phyloP scores from a whole-genome alignment of 2,329 filamentous ascomycete genomes.

The Microcera coccophila region DNA sequence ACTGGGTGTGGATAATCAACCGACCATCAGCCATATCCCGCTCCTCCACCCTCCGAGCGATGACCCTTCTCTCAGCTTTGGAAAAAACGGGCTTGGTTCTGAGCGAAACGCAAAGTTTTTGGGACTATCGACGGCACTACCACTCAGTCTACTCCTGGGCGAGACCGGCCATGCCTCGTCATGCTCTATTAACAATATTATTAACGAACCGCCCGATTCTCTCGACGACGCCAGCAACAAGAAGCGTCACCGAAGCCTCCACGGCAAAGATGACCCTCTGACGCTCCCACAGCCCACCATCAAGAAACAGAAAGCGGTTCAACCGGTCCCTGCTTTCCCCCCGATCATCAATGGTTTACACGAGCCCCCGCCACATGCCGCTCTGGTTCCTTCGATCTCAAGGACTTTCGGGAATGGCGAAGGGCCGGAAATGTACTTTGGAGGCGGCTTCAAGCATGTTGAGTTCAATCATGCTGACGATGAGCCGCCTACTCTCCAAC shows the following conservation, averaged over 20 bases:
- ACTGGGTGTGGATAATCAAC: conserved; percentile 15
- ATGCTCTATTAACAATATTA: conserved; percentile 44
- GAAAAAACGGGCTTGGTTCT: conserved; percentile 18
- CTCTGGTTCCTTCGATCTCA: conserved; percentile 61
- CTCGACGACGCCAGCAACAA: conserved; percentile 48
- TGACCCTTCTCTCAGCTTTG: conserved; percentile 14
- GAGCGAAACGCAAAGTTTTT: conserved; percentile 22
- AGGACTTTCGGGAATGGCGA: conserved; percentile 52
- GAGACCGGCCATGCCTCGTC: conserved; percentile 41
- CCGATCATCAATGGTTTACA: conserved; percentile 63
- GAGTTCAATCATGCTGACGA: too few species aligned
- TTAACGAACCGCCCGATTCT: conserved; percentile 42
- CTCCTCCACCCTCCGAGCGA: conserved; percentile 16
- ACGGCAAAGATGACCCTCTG: conserved; percentile 58
- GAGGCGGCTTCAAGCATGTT: conserved; percentile 42
- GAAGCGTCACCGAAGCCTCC: conserved; percentile 49
- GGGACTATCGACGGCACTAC: conserved; percentile 27
- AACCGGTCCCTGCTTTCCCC: conserved; percentile 53
- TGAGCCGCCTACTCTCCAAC: too few species aligned
- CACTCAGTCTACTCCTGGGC: conserved; percentile 40
- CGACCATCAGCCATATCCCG: conserved; percentile 11
- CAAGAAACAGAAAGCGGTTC: conserved; percentile 60
- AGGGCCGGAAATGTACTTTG: conserved; percentile 39
- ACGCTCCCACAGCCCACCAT: conserved; percentile 61
- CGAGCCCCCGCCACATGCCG: conserved; percentile 57